A percentile compares a stretch with the other conserved stretches of the same genome.
These are phyloP conservation scores for Coccomyxa sp. DNA, from an alignment of 139 green algal species.

Conservation along the genomic window DNA sequence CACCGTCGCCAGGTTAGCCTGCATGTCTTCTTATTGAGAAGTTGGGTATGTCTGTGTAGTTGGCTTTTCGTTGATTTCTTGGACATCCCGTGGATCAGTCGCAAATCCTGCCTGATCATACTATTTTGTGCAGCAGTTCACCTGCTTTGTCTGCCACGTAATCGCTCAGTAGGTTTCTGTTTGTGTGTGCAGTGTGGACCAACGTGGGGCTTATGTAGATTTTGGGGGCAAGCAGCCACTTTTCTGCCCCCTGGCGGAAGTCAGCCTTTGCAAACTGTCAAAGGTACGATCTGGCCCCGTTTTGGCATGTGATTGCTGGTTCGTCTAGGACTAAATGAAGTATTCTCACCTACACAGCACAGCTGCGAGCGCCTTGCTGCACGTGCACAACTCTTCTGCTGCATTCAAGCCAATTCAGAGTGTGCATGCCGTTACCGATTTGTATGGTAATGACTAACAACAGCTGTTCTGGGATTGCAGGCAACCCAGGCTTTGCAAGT, in stretches of 20 bases:
- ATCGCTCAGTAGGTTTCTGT: too few relatives aligned
- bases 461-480: background rate
- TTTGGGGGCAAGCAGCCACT: slow-evolving; percentile 88
- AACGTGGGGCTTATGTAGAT: slow-evolving; percentile 87
- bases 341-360: too few relatives aligned
- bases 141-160: background rate
- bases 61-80: too few relatives aligned
- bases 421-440: background rate
- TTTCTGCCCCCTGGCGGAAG: slow-evolving; percentile 75
- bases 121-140: too few relatives aligned
- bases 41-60: too few relatives aligned
- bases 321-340: too few relatives aligned
- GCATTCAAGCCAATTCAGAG: slow-evolving; percentile 15
- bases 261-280: slow-evolving; percentile 56
- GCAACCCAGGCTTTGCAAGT: slow-evolving; percentile 32
- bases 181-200: slow-evolving; percentile 46
- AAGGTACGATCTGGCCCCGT: background rate
- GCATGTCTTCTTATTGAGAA: too few relatives aligned
- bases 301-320: too few relatives aligned
- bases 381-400: background rate
- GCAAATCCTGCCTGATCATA: too few relatives aligned
- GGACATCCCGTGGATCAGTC: too few relatives aligned
- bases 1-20: slow-evolving; percentile 17
- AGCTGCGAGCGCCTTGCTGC: background rate
- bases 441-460: background rate